These are phyloP conservation scores for Myxozyma melibiosi DNA, from an alignment of 805 yeast species.

Conservation along the genomic window DNA sequence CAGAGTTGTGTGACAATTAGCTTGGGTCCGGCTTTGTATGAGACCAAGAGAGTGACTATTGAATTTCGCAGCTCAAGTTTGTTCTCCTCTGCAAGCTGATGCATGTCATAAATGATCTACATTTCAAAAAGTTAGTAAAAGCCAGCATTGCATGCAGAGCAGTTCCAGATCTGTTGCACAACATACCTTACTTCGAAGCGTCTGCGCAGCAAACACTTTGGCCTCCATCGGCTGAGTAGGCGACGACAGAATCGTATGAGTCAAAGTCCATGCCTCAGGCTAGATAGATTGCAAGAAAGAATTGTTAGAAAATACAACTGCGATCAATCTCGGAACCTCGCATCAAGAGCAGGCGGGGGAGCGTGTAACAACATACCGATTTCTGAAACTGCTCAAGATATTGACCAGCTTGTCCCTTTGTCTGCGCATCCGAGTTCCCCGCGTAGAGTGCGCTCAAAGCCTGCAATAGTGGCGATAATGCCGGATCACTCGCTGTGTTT, in stretches of 20 bases:
- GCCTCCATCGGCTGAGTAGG: conserved; percentile 51
- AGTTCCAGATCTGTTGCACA: not conserved
- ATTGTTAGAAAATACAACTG: too few species aligned
- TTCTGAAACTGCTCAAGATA: conserved; percentile 83
- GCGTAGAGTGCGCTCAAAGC: conserved; percentile 55
- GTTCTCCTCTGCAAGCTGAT: conserved; percentile 68
- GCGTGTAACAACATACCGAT: conserved; percentile 43
- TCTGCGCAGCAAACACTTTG: conserved; percentile 86
- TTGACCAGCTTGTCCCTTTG: conserved; percentile 51
- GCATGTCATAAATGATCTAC: conserved; percentile 74
- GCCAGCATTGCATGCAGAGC: not conserved
- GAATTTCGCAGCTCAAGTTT: conserved; percentile 66
- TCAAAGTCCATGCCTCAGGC: conserved; percentile 69
- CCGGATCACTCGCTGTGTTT: conserved; percentile 17
- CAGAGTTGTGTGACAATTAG: conserved; percentile 81
- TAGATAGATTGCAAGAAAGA: too few species aligned
- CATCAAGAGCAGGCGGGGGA: too few species aligned
- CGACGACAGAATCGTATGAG: conserved; percentile 49
- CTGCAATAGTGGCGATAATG: conserved; percentile 29
- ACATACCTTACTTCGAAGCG: conserved; percentile 67
- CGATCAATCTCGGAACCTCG: too few species aligned
- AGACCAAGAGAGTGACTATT: conserved; percentile 57
- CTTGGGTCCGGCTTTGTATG: conserved; percentile 52
- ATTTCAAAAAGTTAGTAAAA: not conserved
- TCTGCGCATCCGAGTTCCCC: conserved; percentile 42